Percentiles rank a stretch among this genome's conserved stretches.
These are phyloP conservation scores for Rhodotorula taiwanensis DNA, from an alignment of 768 basidiomycete species.

Conservation along the genomic window DNA sequence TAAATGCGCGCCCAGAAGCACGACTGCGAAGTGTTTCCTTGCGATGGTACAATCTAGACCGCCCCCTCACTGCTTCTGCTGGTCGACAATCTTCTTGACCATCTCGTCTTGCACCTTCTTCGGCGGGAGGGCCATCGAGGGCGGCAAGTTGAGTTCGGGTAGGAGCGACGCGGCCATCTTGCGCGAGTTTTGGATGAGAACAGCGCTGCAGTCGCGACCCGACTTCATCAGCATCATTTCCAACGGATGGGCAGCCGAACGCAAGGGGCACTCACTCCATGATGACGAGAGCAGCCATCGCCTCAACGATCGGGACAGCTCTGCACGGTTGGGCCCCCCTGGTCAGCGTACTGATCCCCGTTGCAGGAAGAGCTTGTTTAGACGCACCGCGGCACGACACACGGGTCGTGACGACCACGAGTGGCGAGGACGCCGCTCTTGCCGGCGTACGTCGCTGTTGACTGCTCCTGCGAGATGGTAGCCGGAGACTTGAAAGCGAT, in stretches of 20 bases:
- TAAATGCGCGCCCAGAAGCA: too few species aligned
- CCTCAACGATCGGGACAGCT: slow-evolving; percentile 73
- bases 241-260: not conserved
- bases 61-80: not conserved
- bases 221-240: not conserved
- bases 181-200: slow-evolving; percentile 82
- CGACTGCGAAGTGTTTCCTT: too few species aligned
- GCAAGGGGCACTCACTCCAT: slow-evolving; percentile 57
- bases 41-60: not conserved
- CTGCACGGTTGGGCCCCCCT: slow-evolving; percentile 60
- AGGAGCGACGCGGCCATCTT: slow-evolving; percentile 65
- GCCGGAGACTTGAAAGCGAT: slow-evolving; percentile 98
- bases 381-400: slow-evolving; percentile 69
- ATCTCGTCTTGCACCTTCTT: slow-evolving; percentile 14
- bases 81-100: slow-evolving; percentile 19
- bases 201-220: slow-evolving; percentile 50
- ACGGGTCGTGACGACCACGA: slow-evolving; percentile 90
- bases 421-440: slow-evolving; percentile 80
- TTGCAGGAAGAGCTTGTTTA: slow-evolving; percentile 47
- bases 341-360: too few species aligned
- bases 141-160: slow-evolving; percentile 80
- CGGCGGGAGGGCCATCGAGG: slow-evolving; percentile 58
- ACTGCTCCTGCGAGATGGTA: slow-evolving; percentile 86
- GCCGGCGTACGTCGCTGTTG: slow-evolving; percentile 88
- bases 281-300: slow-evolving; percentile 91